These are phyloP conservation scores for Exophiala phaeomuriformis DNA, from an alignment of 2,329 filamentous ascomycete species.

Conservation along the genomic window DNA sequence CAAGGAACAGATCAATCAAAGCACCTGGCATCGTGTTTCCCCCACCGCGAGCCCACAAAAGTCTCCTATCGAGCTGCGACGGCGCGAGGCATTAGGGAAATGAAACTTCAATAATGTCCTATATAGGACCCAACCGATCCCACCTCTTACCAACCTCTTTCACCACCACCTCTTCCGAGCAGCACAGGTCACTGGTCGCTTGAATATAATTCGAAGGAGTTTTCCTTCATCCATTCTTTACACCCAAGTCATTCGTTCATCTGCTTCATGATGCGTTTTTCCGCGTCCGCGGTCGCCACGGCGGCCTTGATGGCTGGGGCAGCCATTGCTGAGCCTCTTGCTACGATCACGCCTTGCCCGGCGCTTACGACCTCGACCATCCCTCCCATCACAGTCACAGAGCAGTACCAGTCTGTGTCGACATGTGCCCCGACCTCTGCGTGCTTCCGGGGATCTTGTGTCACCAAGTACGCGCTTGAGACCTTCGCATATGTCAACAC, in stretches of 20 bases:
- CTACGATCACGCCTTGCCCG: slow-evolving; percentile 17
- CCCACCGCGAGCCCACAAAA: slow-evolving; percentile 6
- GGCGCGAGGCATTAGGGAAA: slow-evolving; percentile 3
- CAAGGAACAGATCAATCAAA: neutral
- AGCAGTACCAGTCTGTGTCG: slow-evolving; percentile 18
- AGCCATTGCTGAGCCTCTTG: slow-evolving; percentile 15
- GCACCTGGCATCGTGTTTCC: neutral
- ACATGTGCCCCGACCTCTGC: slow-evolving; percentile 14
- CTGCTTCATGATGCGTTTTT: slow-evolving; percentile 16
- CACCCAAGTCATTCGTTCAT: slow-evolving; percentile 7
- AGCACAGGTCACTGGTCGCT: slow-evolving; percentile 16
- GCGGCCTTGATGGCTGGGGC: slow-evolving; percentile 13
- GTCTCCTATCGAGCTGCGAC: neutral
- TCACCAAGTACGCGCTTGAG: slow-evolving; percentile 12
- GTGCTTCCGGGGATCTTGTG: slow-evolving; percentile 15
- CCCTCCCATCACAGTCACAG: slow-evolving; percentile 18
- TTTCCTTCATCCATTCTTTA: slow-evolving; percentile 19
- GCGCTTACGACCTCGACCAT: slow-evolving; percentile 2
- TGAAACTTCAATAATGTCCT: slow-evolving; percentile 1
- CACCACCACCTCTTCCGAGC: slow-evolving; percentile 2
- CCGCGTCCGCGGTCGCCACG: slow-evolving; percentile 3
- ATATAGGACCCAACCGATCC: slow-evolving; percentile 13
- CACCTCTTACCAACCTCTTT: slow-evolving; percentile 9
- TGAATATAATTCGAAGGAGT: slow-evolving; percentile 16
- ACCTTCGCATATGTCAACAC: slow-evolving; percentile 23